Evolutionary conservation across 2,329 filamentous ascomycete species (phyloP).

Genomic region (Fusarium protoensiforme): DNA sequence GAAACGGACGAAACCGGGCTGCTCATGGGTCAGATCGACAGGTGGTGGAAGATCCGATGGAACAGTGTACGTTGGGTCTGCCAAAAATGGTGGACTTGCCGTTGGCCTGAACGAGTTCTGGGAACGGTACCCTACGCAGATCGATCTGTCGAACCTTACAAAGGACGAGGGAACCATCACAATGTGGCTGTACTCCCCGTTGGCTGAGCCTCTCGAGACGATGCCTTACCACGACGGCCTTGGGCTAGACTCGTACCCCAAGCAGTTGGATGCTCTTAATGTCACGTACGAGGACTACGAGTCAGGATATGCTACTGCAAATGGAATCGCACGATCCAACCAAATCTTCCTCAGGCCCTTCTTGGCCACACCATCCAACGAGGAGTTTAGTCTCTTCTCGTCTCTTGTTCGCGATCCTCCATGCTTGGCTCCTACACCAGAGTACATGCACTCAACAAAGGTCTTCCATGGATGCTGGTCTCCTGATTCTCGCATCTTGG

Average conservation of each 20-base stretch:
- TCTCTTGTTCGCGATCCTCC: constrained; percentile 57
- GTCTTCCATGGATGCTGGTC: constrained; percentile 33
- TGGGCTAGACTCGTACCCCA: constrained; percentile 63
- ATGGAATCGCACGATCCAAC: constrained; percentile 67
- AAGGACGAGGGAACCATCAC: constrained; percentile 63
- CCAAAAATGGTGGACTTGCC: constrained; percentile 66
- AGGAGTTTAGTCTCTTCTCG: constrained; percentile 52
- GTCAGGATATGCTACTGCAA: constrained; percentile 63
- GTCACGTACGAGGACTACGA: constrained; percentile 74
- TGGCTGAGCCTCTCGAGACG: constrained; percentile 65
- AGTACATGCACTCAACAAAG: constrained; percentile 51
- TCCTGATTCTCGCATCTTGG: not conserved
- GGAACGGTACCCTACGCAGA: constrained; percentile 69
- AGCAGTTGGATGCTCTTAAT: constrained; percentile 69
- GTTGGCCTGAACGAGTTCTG: constrained; percentile 70
- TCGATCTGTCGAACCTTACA: constrained; percentile 64
- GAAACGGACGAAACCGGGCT: constrained; percentile 67
- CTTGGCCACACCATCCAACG: constrained; percentile 63
- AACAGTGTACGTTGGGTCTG: constrained; percentile 67
- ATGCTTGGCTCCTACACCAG: constrained; percentile 58
- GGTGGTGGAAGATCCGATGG: constrained; percentile 66
- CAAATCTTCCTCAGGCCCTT: constrained; percentile 59
- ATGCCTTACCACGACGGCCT: constrained; percentile 68
- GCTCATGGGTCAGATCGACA: constrained; percentile 67
- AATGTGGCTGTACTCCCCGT: constrained; percentile 69